Base-by-base conservation (phyloP, 2,329 filamentous ascomycete species). In the Paraphaeosphaeria sporulosa region DNA sequence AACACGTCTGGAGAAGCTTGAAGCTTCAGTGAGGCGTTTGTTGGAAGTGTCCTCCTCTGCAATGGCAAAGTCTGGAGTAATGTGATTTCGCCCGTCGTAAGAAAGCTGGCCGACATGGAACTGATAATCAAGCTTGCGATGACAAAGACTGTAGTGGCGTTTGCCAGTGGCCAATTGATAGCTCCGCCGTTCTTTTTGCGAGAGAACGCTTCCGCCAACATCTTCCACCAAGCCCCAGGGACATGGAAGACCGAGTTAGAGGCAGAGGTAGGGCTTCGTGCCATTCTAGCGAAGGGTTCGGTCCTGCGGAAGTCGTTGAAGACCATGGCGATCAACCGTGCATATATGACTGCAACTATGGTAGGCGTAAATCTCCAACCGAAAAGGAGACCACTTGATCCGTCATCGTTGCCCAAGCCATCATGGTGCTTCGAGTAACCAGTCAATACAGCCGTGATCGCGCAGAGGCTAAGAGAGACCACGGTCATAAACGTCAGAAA, bases 161-260 rank as follows among this genome's bases (percentile, higher is more conserved):
- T 48, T 17, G 64, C 36, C 17, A 68, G 53, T n/a, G 59, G 25
- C 57, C 60, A 65, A 53, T 60, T 65, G 15, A 46, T 46, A 32
- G 12, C n/a, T 1, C 60, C 59, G 47, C 54, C 57, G 47, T 65
- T 69, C 27, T 62, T 58, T 48, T 62, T 62, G 21, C 46, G 58
- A 19, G 36, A 48, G n/a, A 70, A 60, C 12, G 66, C 60, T 19
- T 69, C 60, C 5, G 59, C 52, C 12, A 73, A 23, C 12, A 62
- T 57, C 17, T 6, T 60, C 71, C 72, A 75, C 69, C 71, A 74
- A 3, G 67, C 19, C 1, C 62, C 59, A 8, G 68, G 62, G 0
- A 62, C 23, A 3, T 69, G 25, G 15, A 73, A 62, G 23, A 70
- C 61, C 17, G 52, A 40, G 25, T 8, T 27, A 12, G 67, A 48